phyloP scores from a whole-genome alignment of 768 basidiomycete genomes.

The Flagelloscypha sp. region DNA sequence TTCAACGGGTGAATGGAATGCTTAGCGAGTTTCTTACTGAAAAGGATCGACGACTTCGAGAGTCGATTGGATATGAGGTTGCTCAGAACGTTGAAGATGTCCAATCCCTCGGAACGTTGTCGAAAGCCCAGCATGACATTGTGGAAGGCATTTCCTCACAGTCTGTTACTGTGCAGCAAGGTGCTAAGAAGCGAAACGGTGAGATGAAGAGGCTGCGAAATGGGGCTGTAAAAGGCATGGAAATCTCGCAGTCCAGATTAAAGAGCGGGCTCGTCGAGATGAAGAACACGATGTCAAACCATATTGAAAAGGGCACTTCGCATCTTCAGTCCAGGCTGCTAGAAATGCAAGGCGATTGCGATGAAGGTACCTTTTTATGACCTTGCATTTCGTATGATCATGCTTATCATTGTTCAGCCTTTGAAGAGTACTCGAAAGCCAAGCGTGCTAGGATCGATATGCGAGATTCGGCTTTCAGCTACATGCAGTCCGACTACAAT shows the following conservation, averaged over 20 bases:
- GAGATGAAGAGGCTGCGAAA: conserved; percentile 51
- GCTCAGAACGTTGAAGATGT: conserved; percentile 50
- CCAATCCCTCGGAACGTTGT: conserved; percentile 38
- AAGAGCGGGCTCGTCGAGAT: no score
- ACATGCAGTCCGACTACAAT: conserved; percentile 45
- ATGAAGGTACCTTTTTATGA: not conserved
- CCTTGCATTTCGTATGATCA: conserved; percentile 2
- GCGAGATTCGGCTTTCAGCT: conserved; percentile 38
- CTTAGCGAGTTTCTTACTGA: conserved; percentile 63
- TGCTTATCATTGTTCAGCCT: conserved; percentile 29
- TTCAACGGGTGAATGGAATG: conserved; percentile 67
- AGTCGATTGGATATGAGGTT: conserved; percentile 45
- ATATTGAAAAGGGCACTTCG: no score
- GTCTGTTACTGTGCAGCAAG: conserved; percentile 31
- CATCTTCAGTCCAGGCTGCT: no score
- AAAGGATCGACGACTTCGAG: conserved; percentile 57
- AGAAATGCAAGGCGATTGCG: no score
- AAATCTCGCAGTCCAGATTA: no score
- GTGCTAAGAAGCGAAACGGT: conserved; percentile 35
- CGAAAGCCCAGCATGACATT: conserved; percentile 38
- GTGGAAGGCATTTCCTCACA: conserved; percentile 32
- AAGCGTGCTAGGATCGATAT: conserved; percentile 65
- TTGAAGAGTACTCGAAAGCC: conserved; percentile 51
- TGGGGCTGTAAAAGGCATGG: conserved; percentile 47
- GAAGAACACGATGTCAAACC: no score